These are phyloP conservation scores for Lachancea nothofagi DNA, from an alignment of 805 yeast genomes.

Conservation along the genomic window DNA sequence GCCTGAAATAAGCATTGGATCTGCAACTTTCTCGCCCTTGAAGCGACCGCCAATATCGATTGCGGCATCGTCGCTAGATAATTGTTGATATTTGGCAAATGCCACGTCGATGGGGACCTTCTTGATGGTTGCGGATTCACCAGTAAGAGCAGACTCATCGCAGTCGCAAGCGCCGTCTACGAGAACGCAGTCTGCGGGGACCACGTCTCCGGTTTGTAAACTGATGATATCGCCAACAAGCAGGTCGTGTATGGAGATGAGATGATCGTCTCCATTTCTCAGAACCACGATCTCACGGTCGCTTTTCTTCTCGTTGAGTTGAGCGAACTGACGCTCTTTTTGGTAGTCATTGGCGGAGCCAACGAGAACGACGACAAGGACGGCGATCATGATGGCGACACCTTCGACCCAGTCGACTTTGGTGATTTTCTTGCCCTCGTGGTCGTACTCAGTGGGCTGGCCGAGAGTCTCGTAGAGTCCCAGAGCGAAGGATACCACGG, in stretches of 20 bases:
- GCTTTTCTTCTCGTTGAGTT: conserved; percentile 80
- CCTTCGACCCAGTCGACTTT: conserved; percentile 98
- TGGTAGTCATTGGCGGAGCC: conserved; percentile 97
- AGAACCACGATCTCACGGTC: conserved; percentile 74
- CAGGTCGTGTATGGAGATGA: conserved; percentile 67
- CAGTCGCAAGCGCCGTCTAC: conserved; percentile 73
- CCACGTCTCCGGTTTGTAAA: conserved; percentile 88
- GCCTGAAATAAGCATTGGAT: conserved; percentile 88
- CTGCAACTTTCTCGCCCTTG: conserved; percentile 50
- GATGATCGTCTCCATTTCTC: conserved; percentile 62
- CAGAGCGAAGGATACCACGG: conserved; percentile 78
- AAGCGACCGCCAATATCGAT: conserved; percentile 35
- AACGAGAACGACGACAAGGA: conserved; percentile 82
- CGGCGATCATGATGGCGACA: conserved; percentile 91
- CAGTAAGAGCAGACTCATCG: conserved; percentile 91
- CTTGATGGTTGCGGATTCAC: conserved; percentile 80
- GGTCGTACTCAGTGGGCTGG: conserved; percentile 69
- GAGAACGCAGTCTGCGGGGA: conserved; percentile 83
- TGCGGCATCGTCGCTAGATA: conserved; percentile 20
- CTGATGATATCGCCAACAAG: conserved; percentile 80
- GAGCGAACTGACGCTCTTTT: conserved; percentile 88
- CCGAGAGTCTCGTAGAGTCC: conserved; percentile 93
- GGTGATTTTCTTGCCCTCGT: conserved; percentile 70
- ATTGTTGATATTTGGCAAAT: conserved; percentile 27
- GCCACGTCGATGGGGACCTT: conserved; percentile 53